Base-by-base conservation (phyloP, 179 eudicot species). In the Pouteria campechiana region DNA sequence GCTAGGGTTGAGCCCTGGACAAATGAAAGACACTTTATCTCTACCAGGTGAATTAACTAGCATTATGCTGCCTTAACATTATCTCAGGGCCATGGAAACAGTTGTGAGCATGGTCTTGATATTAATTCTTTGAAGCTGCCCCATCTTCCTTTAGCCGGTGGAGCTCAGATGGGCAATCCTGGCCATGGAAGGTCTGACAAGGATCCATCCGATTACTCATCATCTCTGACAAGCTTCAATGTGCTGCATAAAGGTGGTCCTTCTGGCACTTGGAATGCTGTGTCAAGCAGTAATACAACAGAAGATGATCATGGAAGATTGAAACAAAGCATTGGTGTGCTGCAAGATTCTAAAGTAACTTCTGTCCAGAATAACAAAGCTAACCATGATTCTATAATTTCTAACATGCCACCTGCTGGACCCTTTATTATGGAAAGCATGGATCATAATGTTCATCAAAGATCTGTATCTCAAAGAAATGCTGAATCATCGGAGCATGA, bases 41-140 rank as follows among this genome's bases (percentile, higher is more conserved):
- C n/a, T n/a, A n/a, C n/a, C n/a, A n/a, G n/a, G n/a, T n/a, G n/a
- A n/a, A n/a, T n/a, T n/a, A n/a, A n/a, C n/a, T n/a, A n/a, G n/a
- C n/a, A n/a, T n/a, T n/a, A n/a, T n/a, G n/a, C n/a, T n/a, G n/a
- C n/a, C n/a, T n/a, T n/a, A n/a, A n/a, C n/a, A n/a, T n/a, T n/a
- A n/a, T n/a, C n/a, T n/a, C n/a, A 92, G 99, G 89, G 96, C 99
- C 41, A 88, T 92, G 99, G 96, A 92, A 67, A 92, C 99, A 20
- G 99, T 92, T 53, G 74, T 88, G 83, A 88, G 57, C 83, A 92
- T 46, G 84, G 81, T 50, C 79, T 83, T 57, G 95, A 92, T 68
- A 68, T 88, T 43, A 93, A 88, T 44, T 69, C 81, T 38, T 61
- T 92, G 44, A 88, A 64, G 76, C 70, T 86, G 9, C 76, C 93